Evolutionary conservation across 169 alveolate species (phyloP), one percentile per base, ranked within the genome.

Genomic region (Cryptosporidium bovis): DNA sequence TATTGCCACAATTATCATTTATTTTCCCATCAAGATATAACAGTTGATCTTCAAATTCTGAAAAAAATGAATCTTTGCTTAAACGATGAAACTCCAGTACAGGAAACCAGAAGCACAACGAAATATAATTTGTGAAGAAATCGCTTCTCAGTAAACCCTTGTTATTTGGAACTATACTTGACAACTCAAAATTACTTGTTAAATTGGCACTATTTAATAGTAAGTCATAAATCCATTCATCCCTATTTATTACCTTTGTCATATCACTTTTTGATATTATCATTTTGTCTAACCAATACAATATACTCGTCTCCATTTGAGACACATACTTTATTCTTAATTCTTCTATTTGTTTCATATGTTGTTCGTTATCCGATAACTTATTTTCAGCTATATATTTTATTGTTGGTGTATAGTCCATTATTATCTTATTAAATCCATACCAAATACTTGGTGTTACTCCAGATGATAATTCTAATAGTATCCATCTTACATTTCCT

Each of bases 291-390:
- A 77, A 31, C 87, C 87, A 77, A 13, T 77, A 68, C 29, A 77
- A 33, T n/a, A 77, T 55, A 58, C 77, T 77, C 58, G 27, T 77
- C 18, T 77, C 87, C 87, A 77, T 77, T 48, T 77, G 87, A 20
- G 24, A 24, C 64, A 40, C 24, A 36, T 77, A 77, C 34, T 62
- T 77, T 0, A 40, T 62, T 48, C 29, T 58, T 1, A 77, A 31
- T 53, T 77, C 87, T 16, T 44, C 50, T 7, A 77, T 60, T 29
- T 77, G 51, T 10, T 50, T 56, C 2, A 53, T 66, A 40, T 77
- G 77, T 7, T 77, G 65, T 18, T 56, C 50, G 16, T 46, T 56
- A 10, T 60, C 87, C 15, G 18, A 20, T 18, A 55, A 34, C 16
- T 77, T 62, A 62, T 77, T 77, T 60, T 62, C 87, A 33, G 48